Base-by-base conservation (phyloP, 805 yeast species). In the Danielozyma ontarioensis region DNA sequence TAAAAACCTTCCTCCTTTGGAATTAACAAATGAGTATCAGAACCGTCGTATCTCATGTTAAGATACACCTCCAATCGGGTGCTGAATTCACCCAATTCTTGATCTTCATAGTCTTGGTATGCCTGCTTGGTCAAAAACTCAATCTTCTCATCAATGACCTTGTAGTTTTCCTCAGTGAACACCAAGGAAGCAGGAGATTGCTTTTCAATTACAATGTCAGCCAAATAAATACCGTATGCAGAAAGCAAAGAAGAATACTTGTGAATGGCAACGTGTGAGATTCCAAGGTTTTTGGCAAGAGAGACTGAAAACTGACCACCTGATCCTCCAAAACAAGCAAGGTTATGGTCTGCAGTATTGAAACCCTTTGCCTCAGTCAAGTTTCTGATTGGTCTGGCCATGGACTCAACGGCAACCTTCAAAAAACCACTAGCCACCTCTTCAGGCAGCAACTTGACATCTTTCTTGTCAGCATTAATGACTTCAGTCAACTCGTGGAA, bases 331-430 rank as follows among this genome's bases (percentile, higher is more conserved):
- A 59, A 59, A 29, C 58, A 53, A 10, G 61, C 62, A 26, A 59
- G 45, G 28, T 54, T 54, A 36, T 59, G 64, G 28, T 55, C 55
- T 16, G 50, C 22, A 17, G 62, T 48, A 28, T 51, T 46, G 31
- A 45, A 50, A 12, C 64, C 64, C 33, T 51, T 54, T 4, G 62
- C 56, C 52, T 86, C 96, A 0, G 95, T 86, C 33, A 87, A 61
- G 27, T 83, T 79, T 37, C 96, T 70, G 34, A 87, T 83, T 2
- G 96, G 95, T 40, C 94, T 72, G n/a, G 93, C 83, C 95, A 87
- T 87, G 1, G 58, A 38, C 39, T 59, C 63, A 3, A 55, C 55
- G 2, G 64, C 63, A 11, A 59, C 64, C 33, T 53, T 50, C 34
- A 59, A 49, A 32, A 59, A 59, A 4, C 64, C 64, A 29, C 42